Evolutionary conservation across 2,329 filamentous ascomycete species (phyloP), one percentile per base, ranked within the genome.

Genomic region (Emergomyces africanus): DNA sequence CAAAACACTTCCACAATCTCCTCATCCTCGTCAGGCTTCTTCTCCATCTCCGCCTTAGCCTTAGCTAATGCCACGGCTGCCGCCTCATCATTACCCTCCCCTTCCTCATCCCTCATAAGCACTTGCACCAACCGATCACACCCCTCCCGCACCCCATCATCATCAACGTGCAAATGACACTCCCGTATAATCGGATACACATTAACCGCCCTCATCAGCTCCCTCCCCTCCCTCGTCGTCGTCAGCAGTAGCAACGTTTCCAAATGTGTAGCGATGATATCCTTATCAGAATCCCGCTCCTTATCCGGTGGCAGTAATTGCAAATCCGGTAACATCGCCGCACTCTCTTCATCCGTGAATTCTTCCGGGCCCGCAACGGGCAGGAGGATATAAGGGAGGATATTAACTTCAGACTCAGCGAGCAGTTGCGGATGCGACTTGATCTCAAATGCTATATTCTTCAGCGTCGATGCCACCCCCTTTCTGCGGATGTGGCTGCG

Each of bases 401-500:
- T 81, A 66, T 95, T 87, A 55, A 91, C 84, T 44, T 85, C 84
- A 20, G 85, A 82, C 57, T 88, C 84, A 0, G 82, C 80, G 51
- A 96, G 74, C 57, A 96, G 85, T 1, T 79, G 75, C 0, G 82
- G 77, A 67, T 97, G 92, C 0, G 86, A 81, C 2, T 82, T 74
- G 5, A 92, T 75, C 67, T 95, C 88, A 69, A 99, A 97, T 6
- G 89, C 85, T 35, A 89, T 84, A 69, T 99, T 99, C 74, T 97
- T 97, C 71, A 99, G 90, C 10, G 90, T 94, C 61, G 86, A 90
- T 8, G 92, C 92, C n/a, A 96, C 91, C n/a, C 94, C 94, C 67
- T 90, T 89, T 58, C 94, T 81, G 59, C 94, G 83, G 60, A 96
- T 84, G 33, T 87, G 81, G 2, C 89, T 95, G 66, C 82, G 79